Base-by-base conservation (phyloP, 331 rosid species). In the Phaseolus coccineus region DNA sequence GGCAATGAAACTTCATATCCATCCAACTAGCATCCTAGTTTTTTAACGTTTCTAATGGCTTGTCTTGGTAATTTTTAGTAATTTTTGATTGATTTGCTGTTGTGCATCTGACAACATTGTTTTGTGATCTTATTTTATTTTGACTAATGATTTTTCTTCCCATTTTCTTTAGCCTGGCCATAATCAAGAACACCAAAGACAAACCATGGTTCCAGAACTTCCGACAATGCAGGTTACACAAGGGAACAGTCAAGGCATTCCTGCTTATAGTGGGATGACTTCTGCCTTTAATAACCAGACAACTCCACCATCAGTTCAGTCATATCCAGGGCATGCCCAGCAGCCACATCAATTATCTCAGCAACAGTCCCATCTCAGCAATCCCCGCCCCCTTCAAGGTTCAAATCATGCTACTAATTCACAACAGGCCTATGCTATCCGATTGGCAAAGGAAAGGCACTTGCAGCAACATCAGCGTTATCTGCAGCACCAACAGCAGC, bases 151-250 rank as follows among this genome's bases (percentile, higher is more conserved):
- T 77, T 57, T 58, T 81, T 74, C 13, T 6, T 6, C 33, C 33
- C 58, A 28, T 39, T 78, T 24, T 63, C 59, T 47, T 77, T 82
- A 96, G 97, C 95, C 97, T 84, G 98, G 91, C 65, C 98, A 89
- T 75, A 93, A 86, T 84, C 88, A 81, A 42, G 98, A 92, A 81
- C 96, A 93, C 82, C 97, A 90, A 84, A 90, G 95, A 91, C 96
- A 90, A 85, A 85, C 88, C 86, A 82, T 87, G 90, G 91, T 80
- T 85, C 94, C 97, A 0, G 98, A 96, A 85, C 92, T 82, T 78
- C 93, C 84, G 48, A 85, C 84, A 44, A 85, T 91, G 89, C 99
- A 89, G 88, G 96, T 44, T 59, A 77, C 89, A 5, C 97, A 90
- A 71, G 98, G 92, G 84, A 91, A 80, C 88, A 85, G 87, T 81